Evolutionary conservation across 2,329 filamentous ascomycete species (phyloP), one percentile per base, ranked within the genome.

Genomic region (Colletotrichum costaricense): DNA sequence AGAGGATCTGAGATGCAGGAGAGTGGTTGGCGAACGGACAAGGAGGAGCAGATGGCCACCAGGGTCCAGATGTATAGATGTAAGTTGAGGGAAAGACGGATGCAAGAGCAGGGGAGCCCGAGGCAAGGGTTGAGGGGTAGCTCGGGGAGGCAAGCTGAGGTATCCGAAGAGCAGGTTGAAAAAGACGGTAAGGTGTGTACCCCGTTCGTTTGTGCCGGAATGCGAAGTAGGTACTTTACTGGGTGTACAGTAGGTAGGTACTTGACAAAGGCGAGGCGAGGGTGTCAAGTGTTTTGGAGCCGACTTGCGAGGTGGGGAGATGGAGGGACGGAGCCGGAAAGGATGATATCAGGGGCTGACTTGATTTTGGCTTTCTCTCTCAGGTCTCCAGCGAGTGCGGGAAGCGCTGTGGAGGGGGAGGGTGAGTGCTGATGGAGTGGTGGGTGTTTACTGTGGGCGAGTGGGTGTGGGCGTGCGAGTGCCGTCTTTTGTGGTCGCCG

Each of bases 321-420:
- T 63, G 60, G 67, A 65, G 66, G 67, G 67, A 70, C 70, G 55
- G 67, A 73, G 66, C 55, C 55, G 70, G 70, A 64, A 72, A 28
- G 70, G 38, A 68, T 68, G 65, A 62, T 54, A 64, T 56, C 63
- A 64, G 62, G 62, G 35, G 49, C 16, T 56, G 12, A n/a, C 30
- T 26, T 35, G 11, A 28, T 55, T 55, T 38, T 56, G 54, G 54
- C 54, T 56, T 56, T 56, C 26, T 24, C 54, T 56, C 22, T 56
- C 38, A 42, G 38, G 38, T 42, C 14, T 42, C 54, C 16, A 49
- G 19, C 19, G 42, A 49, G 42, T 49, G 38, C 22, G 7, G 26
- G n/a, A 35, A 42, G 22, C 57, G 35, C 57, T 60, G 22, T 60
- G 33, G 30, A n/a, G 55, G 55, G 55, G 28, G 55, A 22, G 19